These are phyloP conservation scores for Pneumocystis carinii DNA, from an alignment of 1,139 yeast genomes.

Conservation along the genomic window DNA sequence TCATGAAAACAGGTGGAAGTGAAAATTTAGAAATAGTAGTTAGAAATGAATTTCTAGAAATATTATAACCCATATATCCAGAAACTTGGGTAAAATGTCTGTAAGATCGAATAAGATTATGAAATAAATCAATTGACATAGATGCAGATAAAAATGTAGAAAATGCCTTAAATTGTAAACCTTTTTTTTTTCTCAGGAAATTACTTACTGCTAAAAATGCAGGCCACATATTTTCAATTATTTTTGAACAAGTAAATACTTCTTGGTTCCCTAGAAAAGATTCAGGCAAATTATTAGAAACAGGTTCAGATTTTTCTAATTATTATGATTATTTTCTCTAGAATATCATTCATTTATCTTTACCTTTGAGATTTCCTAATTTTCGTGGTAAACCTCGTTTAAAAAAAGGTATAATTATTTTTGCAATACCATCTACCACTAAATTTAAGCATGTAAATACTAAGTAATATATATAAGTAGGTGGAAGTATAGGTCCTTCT, in stretches of 20 bases:
- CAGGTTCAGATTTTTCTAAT: background rate
- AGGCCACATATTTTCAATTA: slow-evolving; percentile 33
- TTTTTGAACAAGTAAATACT: slow-evolving; percentile 20
- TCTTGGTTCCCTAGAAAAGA: slow-evolving; percentile 11
- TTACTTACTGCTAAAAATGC: slow-evolving; percentile 26
- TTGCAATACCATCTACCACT: slow-evolving; percentile 43
- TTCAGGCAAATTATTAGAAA: slow-evolving; percentile 6
- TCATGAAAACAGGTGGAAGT: slow-evolving; percentile 20
- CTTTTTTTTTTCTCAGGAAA: background rate
- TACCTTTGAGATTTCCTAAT: slow-evolving; percentile 5
- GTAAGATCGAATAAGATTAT: slow-evolving; percentile 46
- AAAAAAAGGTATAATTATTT: slow-evolving; percentile 13
- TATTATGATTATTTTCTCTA: background rate
- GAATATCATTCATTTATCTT: background rate
- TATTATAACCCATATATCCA: slow-evolving; percentile 48
- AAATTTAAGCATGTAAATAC: slow-evolving; percentile 39
- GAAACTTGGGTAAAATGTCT: slow-evolving; percentile 73
- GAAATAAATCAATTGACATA: slow-evolving; percentile 55
- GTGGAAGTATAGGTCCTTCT: slow-evolving; percentile 52
- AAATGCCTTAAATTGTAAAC: slow-evolving; percentile 23
- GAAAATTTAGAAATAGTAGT: slow-evolving; percentile 36
- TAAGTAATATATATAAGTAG: slow-evolving; percentile 47
- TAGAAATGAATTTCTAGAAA: slow-evolving; percentile 47
- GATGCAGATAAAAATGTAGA: slow-evolving; percentile 45
- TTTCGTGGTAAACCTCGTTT: slow-evolving; percentile 4